Base-by-base conservation (phyloP, 1,284 basidiomycete genomes). In the Austroboletus novae-zelandiae region DNA sequence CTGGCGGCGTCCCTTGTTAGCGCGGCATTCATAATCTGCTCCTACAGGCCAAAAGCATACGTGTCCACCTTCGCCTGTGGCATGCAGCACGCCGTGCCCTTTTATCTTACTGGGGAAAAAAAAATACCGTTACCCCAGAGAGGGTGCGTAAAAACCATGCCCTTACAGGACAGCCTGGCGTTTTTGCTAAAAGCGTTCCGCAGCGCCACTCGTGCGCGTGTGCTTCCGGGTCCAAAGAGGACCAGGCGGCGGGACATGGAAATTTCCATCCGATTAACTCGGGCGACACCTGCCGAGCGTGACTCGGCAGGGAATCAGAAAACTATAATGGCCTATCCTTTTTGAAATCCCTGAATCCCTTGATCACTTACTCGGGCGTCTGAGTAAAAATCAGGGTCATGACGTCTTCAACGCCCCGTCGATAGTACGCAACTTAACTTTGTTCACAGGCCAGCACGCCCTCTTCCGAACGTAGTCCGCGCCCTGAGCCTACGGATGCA, bases 301-400 rank as follows among this genome's bases (percentile, higher is more conserved):
- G 20, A 51, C 35, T 50, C 51, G 61, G 49, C 45, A 53, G 15
- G 27, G 14, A 17, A 23, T 32, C 27, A 35, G 15, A 35, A 40
- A 23, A 5, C 20, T 23, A 23, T 46, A 45, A 44, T 47, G 47
- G 48, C 34, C 42, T 39, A 40, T 43, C 41, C 46, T 34, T 47
- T 40, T 23, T 23, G 9, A 20, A 50, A 43, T 46, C 45, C 52
- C 61, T 61, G 46, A 25, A 44, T 36, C 34, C 42, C 29, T 41
- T 47, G 44, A 27, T 44, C 48, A 34, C 42, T 42, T 48, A 23
- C 20, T 23, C 20, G 40, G 20, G 44, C 48, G 44, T 62, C 59
- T 48, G 44, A 59, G 51, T 59, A 53, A 48, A 53, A 32, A 23
- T 50, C 54, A 62, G 64, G 60, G 64, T 65, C 45, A 66, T 66